Base-by-base conservation (phyloP, 768 basidiomycete genomes). In the Amyloporia xantha region DNA sequence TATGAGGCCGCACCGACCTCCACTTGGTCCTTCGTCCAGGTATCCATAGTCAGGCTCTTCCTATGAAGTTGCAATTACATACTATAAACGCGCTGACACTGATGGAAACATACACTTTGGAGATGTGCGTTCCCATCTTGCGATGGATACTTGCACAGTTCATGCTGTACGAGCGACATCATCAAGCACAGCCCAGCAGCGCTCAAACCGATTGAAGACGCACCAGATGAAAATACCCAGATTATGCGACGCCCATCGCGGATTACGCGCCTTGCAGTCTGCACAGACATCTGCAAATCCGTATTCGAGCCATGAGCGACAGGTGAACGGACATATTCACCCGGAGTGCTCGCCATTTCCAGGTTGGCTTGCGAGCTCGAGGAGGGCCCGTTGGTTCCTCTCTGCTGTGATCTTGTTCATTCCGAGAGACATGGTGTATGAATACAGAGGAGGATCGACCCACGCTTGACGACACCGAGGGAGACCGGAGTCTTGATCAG, bases 41-140 rank as follows among this genome's bases (percentile, higher is more conserved):
- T 72, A 61, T 94, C 93, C 66, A 95, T 70, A 1, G 88, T 91
- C 33, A 96, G 57, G 60, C 91, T 94, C 75, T 95, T 96, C 52
- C 92, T 95, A 49, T 13, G 17, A 10, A 27, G 15, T 39, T 33
- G 38, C 13, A 23, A 47, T 20, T 33, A 33, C 9, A 33, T 20
- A 10, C 38, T 39, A 13, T 7, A 7, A 39, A 19, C 38, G 9
- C 9, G 17, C 7, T 7, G 19, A 15, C 30, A 21, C 26, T 5
- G 13, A 26, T 35, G n/a, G 23, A 7, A 12, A 35, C 79, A 62
- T 73, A 93, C 91, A 97, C 89, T 80, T 96, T 93, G 0, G 87
- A 81, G 55, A 92, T 74, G 64, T 97, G 94, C 4, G 91, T 94
- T 1, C 94, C 94, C 50, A 97, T 84, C 72, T 94, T 95, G 46